Base-by-base conservation (phyloP, 164 flowering plant genomes). In the Kingdonia uniflora region DNA sequence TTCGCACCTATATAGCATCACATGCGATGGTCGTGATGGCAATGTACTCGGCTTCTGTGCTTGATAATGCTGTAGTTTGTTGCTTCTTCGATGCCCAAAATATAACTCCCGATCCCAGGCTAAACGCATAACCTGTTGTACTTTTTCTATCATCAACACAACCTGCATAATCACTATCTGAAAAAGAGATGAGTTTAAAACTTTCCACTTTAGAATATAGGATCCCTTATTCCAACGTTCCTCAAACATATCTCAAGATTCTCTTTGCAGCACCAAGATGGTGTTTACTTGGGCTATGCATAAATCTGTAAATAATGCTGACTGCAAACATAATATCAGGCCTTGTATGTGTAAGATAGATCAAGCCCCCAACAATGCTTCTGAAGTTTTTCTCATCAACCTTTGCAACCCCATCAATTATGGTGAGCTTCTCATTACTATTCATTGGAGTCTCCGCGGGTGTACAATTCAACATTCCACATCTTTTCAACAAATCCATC, bases 31-130 rank as follows among this genome's bases (percentile, higher is more conserved):
- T 15, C 0, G 67, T 24, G 3, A 35, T 8, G 1, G 50, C 63
- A n/a, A 55, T 45, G n/a, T 58, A 58, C 25, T 63, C 60, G 2
- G 59, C 68, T 57, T 63, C 64, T 0, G 54, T n/a, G n/a, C n/a
- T 14, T 0, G 61, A 35, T 15, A 68, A 65, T 10, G 42, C 19
- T 0, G 53, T 15, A 1, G 17, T 39, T 5, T 49, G 19, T 56
- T 70, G 65, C 26, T 66, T 65, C 47, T 59, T 58, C 12, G 73
- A 49, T 15, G 35, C 23, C 70, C 67, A 72, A 8, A 68, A 65
- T 15, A 68, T 29, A 19, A 40, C 26, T 1, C 42, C 6, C 11
- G 40, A 44, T 0, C 58, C 58, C 23, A 55, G 49, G 3, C 24
- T 16, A n/a, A n/a, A n/a, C n/a, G n/a, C n/a, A n/a, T n/a, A n/a